Base-by-base conservation (phyloP, 176 grass and related monocot species). In the Oryza longistaminata region DNA sequence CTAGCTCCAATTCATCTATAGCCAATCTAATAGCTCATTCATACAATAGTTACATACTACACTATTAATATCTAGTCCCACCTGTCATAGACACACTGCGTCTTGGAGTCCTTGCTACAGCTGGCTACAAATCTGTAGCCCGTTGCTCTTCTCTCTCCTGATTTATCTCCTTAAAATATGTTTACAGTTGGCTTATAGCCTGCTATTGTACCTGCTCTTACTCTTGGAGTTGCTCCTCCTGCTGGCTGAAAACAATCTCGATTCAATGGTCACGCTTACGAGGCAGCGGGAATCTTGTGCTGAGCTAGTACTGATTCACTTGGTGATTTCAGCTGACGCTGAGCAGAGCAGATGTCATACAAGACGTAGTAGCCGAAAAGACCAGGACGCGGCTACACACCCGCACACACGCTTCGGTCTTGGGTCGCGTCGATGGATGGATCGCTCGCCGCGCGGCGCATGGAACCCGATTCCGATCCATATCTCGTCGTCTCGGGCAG, bases 391-490 rank as follows among this genome's bases (percentile, higher is more conserved):
- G 58, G 58, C 58, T 21, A 60, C 55, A 22, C 55, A 60, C 53
- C 7, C 53, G 34, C 34, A n/a, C 53, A 24, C 58, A 24, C 58
- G 9, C 21, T 8, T 24, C 8, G 55, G 21, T 53, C 42, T 11
- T 43, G 5, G 0, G 9, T 60, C 55, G 55, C 55, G 55, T 60
- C 19, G 55, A 60, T 60, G 55, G 45, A 52, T 17, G 22, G 72
- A 74, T 74, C 15, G 24, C 58, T n/a, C 21, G 58, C n/a, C 58
- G 58, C 8, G 16, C 53, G 44, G 24, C 71, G 45, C 72, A 10
- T 49, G 26, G 68, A 86, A 73, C 80, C 55, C 84, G 53, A 86
- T 52, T 52, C 52, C 67, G 67, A 79, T 72, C 17, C 24, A 22
- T 25, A 40, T 7, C 8, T 29, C 49, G 44, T 33, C 25, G 75